These are phyloP conservation scores for Mortierella sp. DNA, from an alignment of 371 early-diverging fungal genomes.

Conservation along the genomic window DNA sequence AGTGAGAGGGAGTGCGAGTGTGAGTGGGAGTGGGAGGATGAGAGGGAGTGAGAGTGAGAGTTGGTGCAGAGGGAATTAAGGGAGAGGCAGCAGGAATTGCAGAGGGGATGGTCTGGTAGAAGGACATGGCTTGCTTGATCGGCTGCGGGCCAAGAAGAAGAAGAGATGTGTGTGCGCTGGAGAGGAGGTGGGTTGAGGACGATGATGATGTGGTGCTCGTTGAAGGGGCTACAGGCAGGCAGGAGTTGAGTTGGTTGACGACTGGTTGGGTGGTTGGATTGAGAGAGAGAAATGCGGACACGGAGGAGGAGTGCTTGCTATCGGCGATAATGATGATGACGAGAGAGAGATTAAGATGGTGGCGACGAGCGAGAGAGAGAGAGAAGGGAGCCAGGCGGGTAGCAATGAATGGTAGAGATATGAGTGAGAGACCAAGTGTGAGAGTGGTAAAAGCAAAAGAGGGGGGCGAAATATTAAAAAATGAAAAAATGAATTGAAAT, in stretches of 20 bases:
- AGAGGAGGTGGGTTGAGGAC: background rate
- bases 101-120: constrained; percentile 2
- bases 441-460: background rate
- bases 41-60: background rate
- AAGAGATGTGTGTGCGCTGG: background rate
- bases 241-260: background rate
- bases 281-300: background rate
- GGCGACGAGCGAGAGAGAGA: background rate
- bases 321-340: constrained; percentile 5
- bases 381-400: constrained; percentile 5
- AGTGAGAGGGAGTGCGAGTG: background rate
- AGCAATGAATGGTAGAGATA: no score
- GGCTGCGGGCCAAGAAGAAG: background rate
- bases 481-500: background rate
- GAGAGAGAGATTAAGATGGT: background rate
- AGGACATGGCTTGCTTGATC: constrained; percentile 11
- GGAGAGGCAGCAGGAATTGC: constrained; percentile 3
- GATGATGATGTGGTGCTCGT: constrained; percentile 9
- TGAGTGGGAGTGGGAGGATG: background rate
- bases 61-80: constrained; percentile 3
- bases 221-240: background rate
- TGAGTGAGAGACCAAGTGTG: background rate
- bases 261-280: no score
- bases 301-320: background rate
- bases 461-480: background rate